A percentile compares a stretch with the other conserved stretches of the same genome.
These are phyloP conservation scores for Priceomyces carsonii DNA, from an alignment of 805 yeast genomes.

Conservation along the genomic window DNA sequence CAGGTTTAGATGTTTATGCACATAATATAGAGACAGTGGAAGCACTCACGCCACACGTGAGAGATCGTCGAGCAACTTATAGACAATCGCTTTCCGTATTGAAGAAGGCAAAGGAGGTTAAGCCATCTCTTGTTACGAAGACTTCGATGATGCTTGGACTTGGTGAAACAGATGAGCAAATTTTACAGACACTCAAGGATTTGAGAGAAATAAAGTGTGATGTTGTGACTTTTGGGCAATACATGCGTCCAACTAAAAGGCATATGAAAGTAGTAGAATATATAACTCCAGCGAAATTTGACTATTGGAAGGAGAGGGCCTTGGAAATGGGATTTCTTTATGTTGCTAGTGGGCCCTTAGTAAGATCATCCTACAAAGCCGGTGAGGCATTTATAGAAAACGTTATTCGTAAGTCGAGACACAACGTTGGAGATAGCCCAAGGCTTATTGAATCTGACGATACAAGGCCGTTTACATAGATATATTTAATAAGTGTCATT, in stretches of 20 bases:
- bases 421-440: slow-evolving; percentile 46
- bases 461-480: too few relatives aligned
- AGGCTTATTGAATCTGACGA: slow-evolving; percentile 26
- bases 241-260: slow-evolving; percentile 98
- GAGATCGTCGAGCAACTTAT: slow-evolving; percentile 96
- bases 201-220: slow-evolving; percentile 79
- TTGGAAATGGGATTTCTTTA: slow-evolving; percentile 88
- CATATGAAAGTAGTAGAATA: slow-evolving; percentile 98
- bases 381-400: slow-evolving; percentile 98
- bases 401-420: slow-evolving; percentile 74
- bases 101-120: slow-evolving; percentile 74
- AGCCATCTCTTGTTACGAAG: slow-evolving; percentile 79
- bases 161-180: slow-evolving; percentile 93
- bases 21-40: slow-evolving; percentile 97
- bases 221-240: slow-evolving; percentile 97
- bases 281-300: slow-evolving; percentile 90
- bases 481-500: too few relatives aligned
- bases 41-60: slow-evolving; percentile 86
- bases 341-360: slow-evolving; percentile 97
- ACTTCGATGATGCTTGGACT: slow-evolving; percentile 95
- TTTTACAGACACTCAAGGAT: slow-evolving; percentile 72
- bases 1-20: slow-evolving; percentile 95
- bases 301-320: slow-evolving; percentile 87
- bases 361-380: slow-evolving; percentile 95
- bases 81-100: slow-evolving; percentile 82